These are phyloP conservation scores for Ceratocystis diversiconidia DNA, from an alignment of 2,329 filamentous ascomycete species.

Conservation along the genomic window DNA sequence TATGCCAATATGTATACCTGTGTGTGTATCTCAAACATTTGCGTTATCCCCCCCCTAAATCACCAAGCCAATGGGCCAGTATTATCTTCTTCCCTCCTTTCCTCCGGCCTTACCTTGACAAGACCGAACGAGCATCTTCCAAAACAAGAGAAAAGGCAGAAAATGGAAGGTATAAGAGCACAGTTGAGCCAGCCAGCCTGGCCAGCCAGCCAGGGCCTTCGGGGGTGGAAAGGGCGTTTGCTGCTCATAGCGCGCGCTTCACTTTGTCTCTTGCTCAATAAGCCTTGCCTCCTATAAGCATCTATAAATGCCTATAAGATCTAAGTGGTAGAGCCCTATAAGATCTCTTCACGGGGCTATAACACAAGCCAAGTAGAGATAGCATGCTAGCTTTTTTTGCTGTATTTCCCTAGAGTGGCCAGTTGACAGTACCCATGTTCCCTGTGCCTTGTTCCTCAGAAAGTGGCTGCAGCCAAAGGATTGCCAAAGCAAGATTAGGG, in stretches of 20 bases:
- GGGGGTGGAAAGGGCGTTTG: not conserved
- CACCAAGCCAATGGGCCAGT: not conserved
- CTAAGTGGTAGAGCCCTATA: not conserved
- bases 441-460: not conserved
- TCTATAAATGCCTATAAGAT: constrained; percentile 4
- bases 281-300: not conserved
- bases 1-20: too few species aligned
- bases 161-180: not conserved
- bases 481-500: not conserved
- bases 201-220: too few species aligned
- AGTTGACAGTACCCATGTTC: not conserved
- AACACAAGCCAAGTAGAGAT: not conserved
- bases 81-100: too few species aligned
- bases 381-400: not conserved
- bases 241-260: not conserved
- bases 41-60: not conserved
- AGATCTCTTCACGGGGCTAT: not conserved
- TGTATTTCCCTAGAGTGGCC: not conserved
- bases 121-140: too few species aligned
- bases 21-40: too few species aligned
- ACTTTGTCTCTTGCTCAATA: not conserved
- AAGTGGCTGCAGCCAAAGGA: not conserved
- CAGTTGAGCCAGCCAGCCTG: not conserved
- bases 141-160: too few species aligned
- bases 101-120: too few species aligned